Evolutionary conservation across 2,329 filamentous ascomycete species (phyloP).

Genomic region (Clarireedia homoeocarpa): DNA sequence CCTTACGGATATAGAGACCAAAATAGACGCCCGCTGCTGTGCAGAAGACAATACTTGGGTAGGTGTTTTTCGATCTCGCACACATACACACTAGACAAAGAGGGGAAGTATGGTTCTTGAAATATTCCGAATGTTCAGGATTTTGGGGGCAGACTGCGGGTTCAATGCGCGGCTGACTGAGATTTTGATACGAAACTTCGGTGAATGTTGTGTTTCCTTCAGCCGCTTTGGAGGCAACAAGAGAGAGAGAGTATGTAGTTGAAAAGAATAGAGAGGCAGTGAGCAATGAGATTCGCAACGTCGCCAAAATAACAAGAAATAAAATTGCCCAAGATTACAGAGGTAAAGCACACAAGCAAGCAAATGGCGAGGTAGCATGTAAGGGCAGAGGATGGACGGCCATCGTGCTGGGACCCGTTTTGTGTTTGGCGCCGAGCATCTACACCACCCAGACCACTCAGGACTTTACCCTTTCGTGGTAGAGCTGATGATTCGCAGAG

Average conservation of each 20-base stretch:
- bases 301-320: no score
- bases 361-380: neutral
- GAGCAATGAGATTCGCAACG: no score
- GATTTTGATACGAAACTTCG: neutral
- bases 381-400: neutral
- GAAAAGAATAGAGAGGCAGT: no score
- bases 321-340: no score
- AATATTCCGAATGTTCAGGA: conserved; percentile 4
- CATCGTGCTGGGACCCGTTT: neutral
- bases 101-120: conserved; percentile 7
- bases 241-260: neutral
- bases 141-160: conserved; percentile 10
- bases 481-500: conserved; percentile 6
- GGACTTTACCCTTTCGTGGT: neutral
- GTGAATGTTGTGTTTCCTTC: neutral
- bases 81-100: neutral
- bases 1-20: conserved; percentile 11
- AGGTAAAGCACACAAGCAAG: neutral
- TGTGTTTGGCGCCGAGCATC: conserved; percentile 2
- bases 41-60: neutral
- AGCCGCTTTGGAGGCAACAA: neutral
- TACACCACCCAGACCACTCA: conserved; percentile 6
- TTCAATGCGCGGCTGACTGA: conserved; percentile 16
- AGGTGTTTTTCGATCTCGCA: neutral
- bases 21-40: conserved; percentile 25